Percentiles rank a stretch among this genome's conserved stretches.
phyloP scores from a whole-genome alignment of 1,284 basidiomycete species.

The Cystobasidium slooffiae region DNA sequence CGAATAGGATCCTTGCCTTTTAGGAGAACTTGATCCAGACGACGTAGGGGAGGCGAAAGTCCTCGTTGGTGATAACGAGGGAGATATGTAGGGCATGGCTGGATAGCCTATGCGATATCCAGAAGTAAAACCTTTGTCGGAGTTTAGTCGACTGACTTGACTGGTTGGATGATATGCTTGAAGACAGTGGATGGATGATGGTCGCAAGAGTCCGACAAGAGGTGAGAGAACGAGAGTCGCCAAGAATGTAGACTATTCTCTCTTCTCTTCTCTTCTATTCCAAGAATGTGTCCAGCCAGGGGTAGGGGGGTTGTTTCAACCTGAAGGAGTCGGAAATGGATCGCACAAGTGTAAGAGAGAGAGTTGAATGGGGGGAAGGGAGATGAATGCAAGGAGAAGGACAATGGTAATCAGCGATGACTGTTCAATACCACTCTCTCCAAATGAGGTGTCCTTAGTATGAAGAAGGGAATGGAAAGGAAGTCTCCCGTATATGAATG shows the following conservation, averaged over 20 bases:
- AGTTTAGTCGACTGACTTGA: background rate
- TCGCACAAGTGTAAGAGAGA: background rate
- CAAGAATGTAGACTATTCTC: background rate
- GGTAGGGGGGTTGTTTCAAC: too few relatives aligned
- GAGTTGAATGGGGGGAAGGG: background rate
- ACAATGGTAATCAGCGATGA: background rate
- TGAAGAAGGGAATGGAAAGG: too few relatives aligned
- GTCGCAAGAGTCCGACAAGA: background rate
- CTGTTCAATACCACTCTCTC: background rate
- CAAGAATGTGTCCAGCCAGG: too few relatives aligned
- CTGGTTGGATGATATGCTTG: too few relatives aligned
- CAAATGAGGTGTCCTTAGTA: background rate
- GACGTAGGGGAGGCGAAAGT: slow-evolving; percentile 7
- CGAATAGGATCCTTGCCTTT: background rate
- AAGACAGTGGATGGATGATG: too few relatives aligned
- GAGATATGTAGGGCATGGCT: slow-evolving; percentile 43
- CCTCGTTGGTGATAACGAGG: slow-evolving; percentile 35
- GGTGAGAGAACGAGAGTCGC: background rate
- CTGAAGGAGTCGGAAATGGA: background rate
- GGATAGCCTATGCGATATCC: background rate
- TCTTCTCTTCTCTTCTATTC: too few relatives aligned
- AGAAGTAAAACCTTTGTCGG: background rate
- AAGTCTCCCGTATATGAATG: too few relatives aligned
- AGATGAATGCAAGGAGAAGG: background rate
- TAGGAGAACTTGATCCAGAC: background rate